A percentile compares a stretch with the other conserved stretches of the same genome.
These are phyloP conservation scores for Claviceps sp. DNA, from an alignment of 2,329 filamentous ascomycete species.

Conservation along the genomic window DNA sequence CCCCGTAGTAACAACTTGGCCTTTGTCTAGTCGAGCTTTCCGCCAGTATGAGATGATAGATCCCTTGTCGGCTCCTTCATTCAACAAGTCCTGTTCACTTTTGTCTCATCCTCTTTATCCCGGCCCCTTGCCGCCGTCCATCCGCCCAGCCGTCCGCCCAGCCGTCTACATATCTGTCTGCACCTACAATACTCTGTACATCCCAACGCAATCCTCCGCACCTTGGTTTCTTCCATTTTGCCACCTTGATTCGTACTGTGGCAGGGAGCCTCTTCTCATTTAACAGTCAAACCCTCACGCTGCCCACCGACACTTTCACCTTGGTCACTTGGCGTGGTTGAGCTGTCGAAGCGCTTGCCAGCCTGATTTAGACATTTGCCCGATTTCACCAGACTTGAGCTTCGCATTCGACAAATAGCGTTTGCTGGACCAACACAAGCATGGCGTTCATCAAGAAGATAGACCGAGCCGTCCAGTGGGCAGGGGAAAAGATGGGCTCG, in stretches of 20 bases:
- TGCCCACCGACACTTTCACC: background rate
- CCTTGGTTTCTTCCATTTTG: background rate
- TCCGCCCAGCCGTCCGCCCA: background rate
- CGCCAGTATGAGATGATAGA: background rate
- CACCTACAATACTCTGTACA: background rate
- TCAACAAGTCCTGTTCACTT: background rate
- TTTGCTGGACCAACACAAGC: conserved; percentile 3
- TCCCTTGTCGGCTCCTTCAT: background rate
- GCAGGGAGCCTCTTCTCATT: background rate
- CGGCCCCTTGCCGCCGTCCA: conserved; percentile 2
- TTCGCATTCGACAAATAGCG: background rate
- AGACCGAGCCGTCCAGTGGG: conserved; percentile 95
- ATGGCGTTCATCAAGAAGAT: conserved; percentile 69
- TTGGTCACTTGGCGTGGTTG: background rate
- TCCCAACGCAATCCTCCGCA: conserved; percentile 1
- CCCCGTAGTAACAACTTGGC: background rate
- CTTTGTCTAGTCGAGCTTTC: conserved; percentile 1
- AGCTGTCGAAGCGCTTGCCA: background rate
- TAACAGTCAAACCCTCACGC: background rate
- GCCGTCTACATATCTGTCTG: no score
- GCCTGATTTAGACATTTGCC: background rate
- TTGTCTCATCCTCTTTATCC: conserved; percentile 1
- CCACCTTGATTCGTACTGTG: conserved; percentile 1
- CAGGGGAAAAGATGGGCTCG: conserved; percentile 87
- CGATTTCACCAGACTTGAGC: no score